Evolutionary conservation across 2,329 filamentous ascomycete species (phyloP), one percentile per base, ranked within the genome.

Genomic region (Fusarium transvaalense): DNA sequence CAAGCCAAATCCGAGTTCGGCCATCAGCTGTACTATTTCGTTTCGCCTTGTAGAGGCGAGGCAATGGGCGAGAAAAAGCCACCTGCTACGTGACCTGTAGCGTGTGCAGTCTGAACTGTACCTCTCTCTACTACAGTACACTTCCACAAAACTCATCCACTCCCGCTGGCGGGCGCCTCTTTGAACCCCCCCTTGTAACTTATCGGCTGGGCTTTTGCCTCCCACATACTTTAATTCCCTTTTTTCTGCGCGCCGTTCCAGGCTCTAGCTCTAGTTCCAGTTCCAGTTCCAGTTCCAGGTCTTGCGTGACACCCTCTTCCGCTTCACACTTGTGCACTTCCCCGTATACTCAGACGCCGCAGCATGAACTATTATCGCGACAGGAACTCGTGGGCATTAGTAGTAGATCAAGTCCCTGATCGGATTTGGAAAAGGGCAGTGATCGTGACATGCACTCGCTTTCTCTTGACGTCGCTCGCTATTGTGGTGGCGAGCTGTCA

Each of bases 331-430:
- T 57, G 47, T 53, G 39, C 21, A 52, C 38, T 64, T 68, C 46
- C 60, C 55, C 46, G 54, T 68, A 59, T 52, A 64, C 54, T 64
- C 37, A 68, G 56, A 61, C 60, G 65, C 65, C 65, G 45, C 32
- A 46, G 25, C 39, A 47, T 39, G 27, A 27, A 48, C 38, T 48
- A 47, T 25, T 54, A 27, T 42, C 31, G 13, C 13, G n/a, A 12
- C 32, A 32, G 10, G 38, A 15, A 34, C 52, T 46, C 39, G 31
- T 19, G 37, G 19, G 21, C 17, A n/a, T n/a, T 31, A 27, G 2
- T 5, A 13, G 23, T 23, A 7, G 29, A 27, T 6, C 21, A 21
- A 25, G 10, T 10, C 19, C 19, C 50, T 27, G 14, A 17, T 15
- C 29, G 21, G 25, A 41, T 27, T 67, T 51, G 19, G 46, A 48